A percentile compares a stretch with the other conserved stretches of the same genome.
phyloP scores from a whole-genome alignment of 306 rosid genomes.

The Sophora flavescens region DNA sequence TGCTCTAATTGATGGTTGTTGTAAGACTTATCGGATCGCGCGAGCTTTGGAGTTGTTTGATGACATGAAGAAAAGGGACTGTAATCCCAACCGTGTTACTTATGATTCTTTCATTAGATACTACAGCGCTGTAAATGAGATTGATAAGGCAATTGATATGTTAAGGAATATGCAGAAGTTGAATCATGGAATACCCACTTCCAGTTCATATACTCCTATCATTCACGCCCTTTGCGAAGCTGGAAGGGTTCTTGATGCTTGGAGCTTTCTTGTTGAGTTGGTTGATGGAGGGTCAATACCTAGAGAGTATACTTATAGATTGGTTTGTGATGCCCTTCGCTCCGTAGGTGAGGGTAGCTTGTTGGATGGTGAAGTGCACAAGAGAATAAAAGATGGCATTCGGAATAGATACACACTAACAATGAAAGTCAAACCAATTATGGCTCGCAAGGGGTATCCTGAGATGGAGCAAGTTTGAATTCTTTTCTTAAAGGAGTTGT shows the following conservation, averaged over 20 bases:
- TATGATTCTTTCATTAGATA: conserved; percentile 79
- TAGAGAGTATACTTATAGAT: conserved; percentile 79
- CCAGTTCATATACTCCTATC: conserved; percentile 83
- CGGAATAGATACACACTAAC: conserved; percentile 58
- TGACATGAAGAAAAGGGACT: conserved; percentile 77
- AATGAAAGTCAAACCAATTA: conserved; percentile 66
- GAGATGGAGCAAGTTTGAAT: conserved; percentile 47
- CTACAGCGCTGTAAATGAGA: conserved; percentile 81
- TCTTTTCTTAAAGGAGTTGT: conserved; percentile 1
- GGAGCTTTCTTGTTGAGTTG: conserved; percentile 74
- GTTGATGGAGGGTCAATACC: conserved; percentile 75
- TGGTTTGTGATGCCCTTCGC: conserved; percentile 63
- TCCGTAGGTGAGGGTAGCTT: conserved; percentile 53
- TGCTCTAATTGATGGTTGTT: conserved; percentile 87
- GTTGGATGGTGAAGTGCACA: conserved; percentile 55
- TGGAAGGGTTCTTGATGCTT: conserved; percentile 71
- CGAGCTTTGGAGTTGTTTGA: conserved; percentile 83
- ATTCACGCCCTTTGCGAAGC: conserved; percentile 80
- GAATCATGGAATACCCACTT: conserved; percentile 64
- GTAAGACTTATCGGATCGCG: conserved; percentile 71
- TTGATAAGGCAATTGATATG: conserved; percentile 76
- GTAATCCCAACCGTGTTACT: conserved; percentile 76
- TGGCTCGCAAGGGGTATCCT: conserved; percentile 72
- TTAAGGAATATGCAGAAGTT: conserved; percentile 67
- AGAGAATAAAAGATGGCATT: conserved; percentile 68